Evolutionary conservation across 2,329 filamentous ascomycete genomes (phyloP), one percentile per base, ranked within the genome.

Genomic region (Sclerotinia trifoliorum): DNA sequence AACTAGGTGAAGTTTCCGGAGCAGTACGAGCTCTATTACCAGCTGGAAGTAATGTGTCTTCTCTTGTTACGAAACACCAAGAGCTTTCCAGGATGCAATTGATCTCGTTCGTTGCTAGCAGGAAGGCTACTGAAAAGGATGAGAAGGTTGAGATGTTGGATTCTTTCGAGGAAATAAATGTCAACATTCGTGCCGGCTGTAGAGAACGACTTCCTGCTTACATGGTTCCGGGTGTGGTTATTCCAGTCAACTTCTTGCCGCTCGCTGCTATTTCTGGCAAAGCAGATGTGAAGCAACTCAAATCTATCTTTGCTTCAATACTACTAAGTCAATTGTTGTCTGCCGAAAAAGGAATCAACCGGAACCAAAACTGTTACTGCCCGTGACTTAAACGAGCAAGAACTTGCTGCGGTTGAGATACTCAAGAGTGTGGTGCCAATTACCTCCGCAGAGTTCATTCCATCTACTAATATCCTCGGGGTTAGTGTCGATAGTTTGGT

Each of bases 141-240:
- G 51, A 57, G 5, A 56, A 48, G 7, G 51, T 49, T 19, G 10
- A 29, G 15, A 51, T 57, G 24, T n/a, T 48, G 42, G 44, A 66
- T 24, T 48, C 42, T 57, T 66, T 66, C 19, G 54, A 57, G 29
- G 24, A 56, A 39, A 75, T 83, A 3, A 77, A 83, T 72, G 80
- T 79, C 65, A 78, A 72, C 39, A 77, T 81, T 39, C 77, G 79
- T 55, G 74, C 77, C 29, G 48, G 49, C 29, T 64, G 61, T 42
- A 64, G 61, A 29, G 35, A 64, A 32, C 79, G 82, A 39, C 76
- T 66, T 13, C 42, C 64, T 26, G 42, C 35, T 19, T 66, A 66
- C 17, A 64, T 64, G 61, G 61, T 64, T 39, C 61, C 61, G 13
- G 61, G 55, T 44, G 61, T 64, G 32, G 61, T 64, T 39, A 55